Evolutionary conservation across 2,329 filamentous ascomycete species (phyloP), one percentile per base, ranked within the genome.

Genomic region (Botrytis byssoidea): DNA sequence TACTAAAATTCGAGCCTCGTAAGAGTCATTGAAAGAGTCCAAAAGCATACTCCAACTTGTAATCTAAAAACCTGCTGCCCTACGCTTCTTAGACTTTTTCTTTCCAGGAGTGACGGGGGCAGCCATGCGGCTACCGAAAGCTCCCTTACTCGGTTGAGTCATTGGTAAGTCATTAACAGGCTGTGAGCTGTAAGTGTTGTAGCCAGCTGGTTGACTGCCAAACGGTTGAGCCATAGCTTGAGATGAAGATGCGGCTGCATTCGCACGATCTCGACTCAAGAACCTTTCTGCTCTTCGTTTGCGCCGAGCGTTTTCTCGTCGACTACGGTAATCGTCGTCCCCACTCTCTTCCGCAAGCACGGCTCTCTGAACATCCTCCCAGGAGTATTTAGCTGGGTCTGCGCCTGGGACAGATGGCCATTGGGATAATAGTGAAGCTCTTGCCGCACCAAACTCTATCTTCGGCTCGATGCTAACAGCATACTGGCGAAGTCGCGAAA

Each of bases 71-170:
- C 80, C 80, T 60, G 80, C 78, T 40, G 75, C 76, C 55, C 79
- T 77, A n/a, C 72, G 74, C 78, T 82, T 83, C 80, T 85, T 85
- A 25, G 76, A 74, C 78, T 85, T 86, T 80, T 85, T 85, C 71
- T 80, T 82, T 75, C 81, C 82, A 75, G 82, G 83, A 69, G 78
- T 74, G 75, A 80, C 82, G 74, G 81, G 82, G 68, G 77, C 73
- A 18, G 68, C 68, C 51, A 78, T 64, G 72, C 85, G 81, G 75
- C 83, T 83, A 40, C 86, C 86, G 83, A 86, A 86, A 7, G 80
- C 76, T 3, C 86, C 86, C n/a, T 83, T 75, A 35, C 85, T 81
- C 20, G 86, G 85, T 78, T 88, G 86, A n/a, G 85, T 82, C 80
- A 81, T 81, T 20, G 80, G 77, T 1, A 82, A 7, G 18, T 81